phyloP scores from a whole-genome alignment of 495 filamentous ascomycete species.

The Glarea lozoyensis region DNA sequence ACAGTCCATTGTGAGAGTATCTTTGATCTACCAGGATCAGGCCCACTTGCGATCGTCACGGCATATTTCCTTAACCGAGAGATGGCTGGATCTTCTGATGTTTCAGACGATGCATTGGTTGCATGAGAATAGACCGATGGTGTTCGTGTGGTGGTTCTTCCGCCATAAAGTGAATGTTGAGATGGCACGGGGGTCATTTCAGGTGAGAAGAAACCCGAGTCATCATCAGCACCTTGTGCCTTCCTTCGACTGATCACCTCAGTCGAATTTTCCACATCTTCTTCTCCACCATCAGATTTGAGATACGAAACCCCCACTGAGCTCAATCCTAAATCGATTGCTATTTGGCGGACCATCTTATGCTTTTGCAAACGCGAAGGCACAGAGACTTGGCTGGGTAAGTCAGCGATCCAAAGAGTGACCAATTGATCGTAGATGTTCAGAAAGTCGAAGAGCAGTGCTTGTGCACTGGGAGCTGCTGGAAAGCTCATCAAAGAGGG shows the following conservation, averaged over 20 bases:
- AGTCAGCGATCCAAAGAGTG: slow-evolving; percentile 12
- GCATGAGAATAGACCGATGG: slow-evolving; percentile 15
- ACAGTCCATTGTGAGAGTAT: slow-evolving; percentile 20
- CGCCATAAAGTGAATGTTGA: slow-evolving; percentile 1
- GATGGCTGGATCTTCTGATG: slow-evolving; percentile 15
- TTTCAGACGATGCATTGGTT: slow-evolving; percentile 9
- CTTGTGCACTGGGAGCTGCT: neutral
- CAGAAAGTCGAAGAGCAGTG: slow-evolving; percentile 2
- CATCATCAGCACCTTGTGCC: slow-evolving; percentile 5
- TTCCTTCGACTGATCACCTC: neutral
- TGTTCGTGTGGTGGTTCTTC: slow-evolving; percentile 11
- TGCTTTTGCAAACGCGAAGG: slow-evolving; percentile 14
- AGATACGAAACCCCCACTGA: slow-evolving; percentile 14
- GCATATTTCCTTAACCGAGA: slow-evolving; percentile 18
- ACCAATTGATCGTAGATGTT: slow-evolving; percentile 17
- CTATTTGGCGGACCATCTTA: slow-evolving; percentile 17
- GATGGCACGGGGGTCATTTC: neutral
- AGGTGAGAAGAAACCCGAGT: slow-evolving; percentile 5
- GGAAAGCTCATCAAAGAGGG: slow-evolving; percentile 7
- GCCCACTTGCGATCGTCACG: slow-evolving; percentile 13
- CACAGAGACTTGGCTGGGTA: slow-evolving; percentile 10
- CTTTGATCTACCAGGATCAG: slow-evolving; percentile 6
- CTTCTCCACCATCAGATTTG: neutral
- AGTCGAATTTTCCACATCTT: slow-evolving; percentile 1
- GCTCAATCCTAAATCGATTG: slow-evolving; percentile 17